phyloP scores from a whole-genome alignment of 495 filamentous ascomycete genomes.

The Aspergillus nanangensis region DNA sequence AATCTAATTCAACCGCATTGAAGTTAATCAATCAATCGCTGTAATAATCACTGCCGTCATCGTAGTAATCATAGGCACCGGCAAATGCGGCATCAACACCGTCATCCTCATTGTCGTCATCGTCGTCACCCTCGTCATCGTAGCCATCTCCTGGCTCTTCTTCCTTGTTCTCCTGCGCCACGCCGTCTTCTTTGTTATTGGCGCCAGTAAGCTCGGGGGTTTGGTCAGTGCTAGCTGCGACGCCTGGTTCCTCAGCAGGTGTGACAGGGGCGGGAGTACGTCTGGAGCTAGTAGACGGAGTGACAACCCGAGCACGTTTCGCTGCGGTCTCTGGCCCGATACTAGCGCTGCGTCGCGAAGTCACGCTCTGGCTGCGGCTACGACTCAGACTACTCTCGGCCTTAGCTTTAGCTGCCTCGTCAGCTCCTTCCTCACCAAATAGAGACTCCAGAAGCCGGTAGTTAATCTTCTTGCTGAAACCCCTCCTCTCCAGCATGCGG shows the following conservation, averaged over 20 bases:
- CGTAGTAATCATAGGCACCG: conserved; percentile 26
- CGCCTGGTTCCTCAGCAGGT: conserved; percentile 6
- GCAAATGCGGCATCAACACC: conserved; percentile 37
- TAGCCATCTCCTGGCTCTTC: conserved; percentile 32
- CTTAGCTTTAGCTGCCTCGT: conserved; percentile 27
- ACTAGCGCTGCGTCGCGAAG: conserved; percentile 34
- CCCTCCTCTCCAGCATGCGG: conserved; percentile 66
- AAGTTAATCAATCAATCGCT: too few relatives aligned
- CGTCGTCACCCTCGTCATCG: conserved; percentile 26
- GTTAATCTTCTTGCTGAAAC: conserved; percentile 77
- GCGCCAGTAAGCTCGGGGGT: too few relatives aligned
- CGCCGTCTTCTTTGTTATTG: conserved; percentile 15
- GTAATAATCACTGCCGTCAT: conserved; percentile 29
- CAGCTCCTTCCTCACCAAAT: conserved; percentile 30
- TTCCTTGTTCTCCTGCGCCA: conserved; percentile 24
- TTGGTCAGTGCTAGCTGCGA: too few relatives aligned
- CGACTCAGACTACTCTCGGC: conserved; percentile 28
- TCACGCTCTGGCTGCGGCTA: conserved; percentile 36
- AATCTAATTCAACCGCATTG: too few relatives aligned
- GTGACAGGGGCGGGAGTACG: conserved; percentile 17
- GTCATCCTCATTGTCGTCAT: conserved; percentile 27
- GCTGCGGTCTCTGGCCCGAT: conserved; percentile 23
- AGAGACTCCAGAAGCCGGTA: conserved; percentile 61
- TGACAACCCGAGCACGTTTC: conserved; percentile 16
- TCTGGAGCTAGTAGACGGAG: conserved; percentile 15